phyloP scores from a whole-genome alignment of 2,329 filamentous ascomycete species.

The Cladosporium sp. region DNA sequence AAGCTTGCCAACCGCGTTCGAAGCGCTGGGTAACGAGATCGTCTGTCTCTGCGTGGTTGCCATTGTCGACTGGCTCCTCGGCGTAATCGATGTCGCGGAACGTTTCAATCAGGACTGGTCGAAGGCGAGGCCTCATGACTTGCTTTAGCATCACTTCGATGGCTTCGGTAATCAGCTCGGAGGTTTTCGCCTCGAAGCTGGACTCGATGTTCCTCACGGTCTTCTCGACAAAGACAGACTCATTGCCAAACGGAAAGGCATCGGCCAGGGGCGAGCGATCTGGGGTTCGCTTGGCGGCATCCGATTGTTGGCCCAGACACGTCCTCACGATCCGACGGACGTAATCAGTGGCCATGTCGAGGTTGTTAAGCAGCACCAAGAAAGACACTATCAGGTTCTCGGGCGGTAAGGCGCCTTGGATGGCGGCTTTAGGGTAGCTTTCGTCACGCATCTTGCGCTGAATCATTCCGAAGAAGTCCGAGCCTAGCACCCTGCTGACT shows the following conservation, averaged over 20 bases:
- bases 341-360: slow-evolving; percentile 91
- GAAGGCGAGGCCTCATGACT: slow-evolving; percentile 80
- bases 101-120: slow-evolving; percentile 80
- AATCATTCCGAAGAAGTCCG: slow-evolving; percentile 94
- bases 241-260: slow-evolving; percentile 77
- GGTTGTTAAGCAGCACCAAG: slow-evolving; percentile 90
- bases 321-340: slow-evolving; percentile 78
- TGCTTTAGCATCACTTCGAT: slow-evolving; percentile 83
- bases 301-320: slow-evolving; percentile 51
- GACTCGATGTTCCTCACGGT: slow-evolving; percentile 68
- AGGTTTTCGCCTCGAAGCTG: slow-evolving; percentile 74
- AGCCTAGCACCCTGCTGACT: slow-evolving; percentile 75
- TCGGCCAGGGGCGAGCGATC: slow-evolving; percentile 43
- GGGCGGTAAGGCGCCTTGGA: slow-evolving; percentile 79
- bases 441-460: slow-evolving; percentile 98
- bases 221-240: slow-evolving; percentile 67
- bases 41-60: slow-evolving; percentile 43
- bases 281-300: background rate
- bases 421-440: slow-evolving; percentile 76
- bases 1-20: slow-evolving; percentile 77
- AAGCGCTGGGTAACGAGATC: slow-evolving; percentile 78
- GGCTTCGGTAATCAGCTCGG: slow-evolving; percentile 79
- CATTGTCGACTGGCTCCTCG: slow-evolving; percentile 58
- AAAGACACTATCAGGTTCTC: slow-evolving; percentile 88
- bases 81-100: slow-evolving; percentile 92